Evolutionary conservation across 2,329 filamentous ascomycete genomes (phyloP).

Genomic region (Penicillium sp.): DNA sequence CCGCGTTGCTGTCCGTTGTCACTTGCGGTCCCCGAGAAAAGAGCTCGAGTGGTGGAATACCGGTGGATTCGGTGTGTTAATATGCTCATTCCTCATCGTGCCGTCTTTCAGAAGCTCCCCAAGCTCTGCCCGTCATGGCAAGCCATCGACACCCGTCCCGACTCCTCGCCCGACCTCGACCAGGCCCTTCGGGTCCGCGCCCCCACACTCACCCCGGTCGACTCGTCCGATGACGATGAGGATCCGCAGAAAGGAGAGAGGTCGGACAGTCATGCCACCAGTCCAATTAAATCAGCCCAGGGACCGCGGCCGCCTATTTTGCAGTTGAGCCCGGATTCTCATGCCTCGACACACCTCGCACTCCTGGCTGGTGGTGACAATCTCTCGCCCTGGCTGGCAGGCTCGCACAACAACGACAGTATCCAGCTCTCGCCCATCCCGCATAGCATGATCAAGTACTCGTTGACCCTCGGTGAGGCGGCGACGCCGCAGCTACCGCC

Average conservation of each 20-base stretch:
- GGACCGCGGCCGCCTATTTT: no score
- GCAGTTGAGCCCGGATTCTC: background rate
- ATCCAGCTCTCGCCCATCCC: background rate
- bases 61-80: no score
- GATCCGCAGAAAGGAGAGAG: constrained; percentile 14
- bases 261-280: no score
- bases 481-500: no score
- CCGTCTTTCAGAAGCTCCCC: no score
- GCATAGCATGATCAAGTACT: background rate
- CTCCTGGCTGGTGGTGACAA: background rate
- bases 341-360: background rate
- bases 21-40: no score
- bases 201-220: constrained; percentile 35
- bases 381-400: background rate
- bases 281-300: no score
- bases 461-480: background rate
- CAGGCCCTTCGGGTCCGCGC: constrained; percentile 19
- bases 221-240: constrained; percentile 39
- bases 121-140: constrained; percentile 23
- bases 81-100: no score
- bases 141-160: constrained; percentile 21
- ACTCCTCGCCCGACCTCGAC: constrained; percentile 22
- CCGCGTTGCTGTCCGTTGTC: no score
- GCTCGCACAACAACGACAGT: background rate
- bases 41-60: no score